These are phyloP conservation scores for Penicillium canariense DNA, from an alignment of 495 filamentous ascomycete genomes.

Conservation along the genomic window DNA sequence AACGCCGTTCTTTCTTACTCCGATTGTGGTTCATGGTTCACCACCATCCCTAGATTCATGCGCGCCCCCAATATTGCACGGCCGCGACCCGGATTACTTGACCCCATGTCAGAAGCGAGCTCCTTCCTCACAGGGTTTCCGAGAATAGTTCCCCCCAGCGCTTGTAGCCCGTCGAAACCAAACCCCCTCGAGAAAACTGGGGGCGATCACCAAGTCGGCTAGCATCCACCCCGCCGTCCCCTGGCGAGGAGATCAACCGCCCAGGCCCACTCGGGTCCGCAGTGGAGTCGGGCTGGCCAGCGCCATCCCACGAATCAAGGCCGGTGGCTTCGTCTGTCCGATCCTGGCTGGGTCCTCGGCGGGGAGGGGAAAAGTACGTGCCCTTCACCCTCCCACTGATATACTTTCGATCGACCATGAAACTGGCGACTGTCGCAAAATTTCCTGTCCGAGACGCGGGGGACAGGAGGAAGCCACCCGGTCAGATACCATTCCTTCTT, in stretches of 20 bases:
- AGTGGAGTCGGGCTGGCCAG: slow-evolving; percentile 1
- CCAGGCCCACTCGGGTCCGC: background rate
- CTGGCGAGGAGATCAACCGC: background rate
- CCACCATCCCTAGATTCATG: slow-evolving; percentile 25
- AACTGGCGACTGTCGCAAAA: slow-evolving; percentile 29
- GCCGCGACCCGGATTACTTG: background rate
- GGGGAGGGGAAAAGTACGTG: background rate
- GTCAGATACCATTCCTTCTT: slow-evolving; percentile 8
- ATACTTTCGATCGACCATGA: slow-evolving; percentile 17
- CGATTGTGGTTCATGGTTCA: background rate
- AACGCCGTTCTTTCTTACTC: background rate
- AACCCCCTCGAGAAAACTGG: background rate
- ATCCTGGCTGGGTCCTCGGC: too few species aligned
- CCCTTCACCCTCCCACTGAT: slow-evolving; percentile 12
- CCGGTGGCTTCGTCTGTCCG: background rate
- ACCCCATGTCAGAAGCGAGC: background rate
- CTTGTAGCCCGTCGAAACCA: background rate
- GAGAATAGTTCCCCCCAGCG: background rate
- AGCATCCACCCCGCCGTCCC: background rate
- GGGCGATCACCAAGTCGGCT: slow-evolving; percentile 9
- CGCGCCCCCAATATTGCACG: background rate
- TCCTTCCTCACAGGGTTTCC: background rate
- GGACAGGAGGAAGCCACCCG: slow-evolving; percentile 13
- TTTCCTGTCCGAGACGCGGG: slow-evolving; percentile 24
- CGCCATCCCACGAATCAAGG: slow-evolving; percentile 2